These are phyloP conservation scores for Phlyctochytrium planicorne DNA, from an alignment of 192 early-diverging fungal species.

Conservation along the genomic window DNA sequence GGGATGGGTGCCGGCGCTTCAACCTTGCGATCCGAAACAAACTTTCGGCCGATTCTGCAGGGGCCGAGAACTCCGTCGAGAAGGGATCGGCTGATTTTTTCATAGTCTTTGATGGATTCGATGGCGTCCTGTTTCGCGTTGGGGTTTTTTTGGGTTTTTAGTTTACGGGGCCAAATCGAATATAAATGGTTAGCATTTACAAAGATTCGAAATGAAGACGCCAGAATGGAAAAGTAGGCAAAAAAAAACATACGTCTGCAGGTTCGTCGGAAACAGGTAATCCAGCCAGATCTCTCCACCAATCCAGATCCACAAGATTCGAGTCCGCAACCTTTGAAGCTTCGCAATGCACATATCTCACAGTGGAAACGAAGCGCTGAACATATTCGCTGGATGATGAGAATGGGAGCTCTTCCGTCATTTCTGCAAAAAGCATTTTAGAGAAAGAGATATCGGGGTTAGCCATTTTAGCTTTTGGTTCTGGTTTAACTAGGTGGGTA, in stretches of 20 bases:
- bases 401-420: constrained; percentile 13
- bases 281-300: constrained; percentile 1
- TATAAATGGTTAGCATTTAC: no score
- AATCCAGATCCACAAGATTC: background rate
- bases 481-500: no score
- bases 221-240: no score
- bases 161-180: no score
- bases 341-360: constrained; percentile 8
- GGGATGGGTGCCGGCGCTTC: background rate
- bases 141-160: no score
- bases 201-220: no score
- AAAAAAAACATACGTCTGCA: background rate
- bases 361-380: constrained; percentile 1
- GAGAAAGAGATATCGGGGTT: background rate
- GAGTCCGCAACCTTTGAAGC: constrained; percentile 3
- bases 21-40: background rate
- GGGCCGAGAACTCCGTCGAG: background rate
- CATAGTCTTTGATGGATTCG: background rate
- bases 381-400: constrained; percentile 1
- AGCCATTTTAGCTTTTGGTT: no score
- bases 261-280: background rate
- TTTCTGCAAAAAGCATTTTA: background rate
- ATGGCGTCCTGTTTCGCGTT: background rate
- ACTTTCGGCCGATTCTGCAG: background rate
- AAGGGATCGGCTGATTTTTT: background rate